phyloP scores from a whole-genome alignment of 768 basidiomycete genomes.

The Coprinellus micaceus region DNA sequence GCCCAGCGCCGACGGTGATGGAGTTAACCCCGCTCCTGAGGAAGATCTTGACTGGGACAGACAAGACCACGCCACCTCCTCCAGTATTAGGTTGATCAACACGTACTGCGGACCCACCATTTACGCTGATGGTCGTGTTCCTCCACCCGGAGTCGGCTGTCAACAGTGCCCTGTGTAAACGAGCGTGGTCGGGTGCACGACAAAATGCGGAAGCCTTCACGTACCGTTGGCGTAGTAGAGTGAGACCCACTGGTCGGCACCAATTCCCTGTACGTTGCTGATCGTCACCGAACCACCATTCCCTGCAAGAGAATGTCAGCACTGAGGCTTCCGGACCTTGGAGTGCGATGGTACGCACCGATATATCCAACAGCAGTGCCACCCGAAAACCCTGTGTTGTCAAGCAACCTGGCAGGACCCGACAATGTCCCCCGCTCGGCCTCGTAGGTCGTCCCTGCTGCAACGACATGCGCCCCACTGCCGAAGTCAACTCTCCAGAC shows the following conservation, averaged over 20 bases:
- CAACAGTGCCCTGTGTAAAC: no score
- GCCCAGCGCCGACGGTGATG: constrained; percentile 45
- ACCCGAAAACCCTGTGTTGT: constrained; percentile 47
- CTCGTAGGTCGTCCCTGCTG: constrained; percentile 51
- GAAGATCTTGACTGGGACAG: constrained; percentile 52
- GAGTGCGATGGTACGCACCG: constrained; percentile 30
- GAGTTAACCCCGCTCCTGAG: constrained; percentile 49
- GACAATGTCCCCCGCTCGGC: constrained; percentile 49
- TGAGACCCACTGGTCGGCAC: constrained; percentile 55
- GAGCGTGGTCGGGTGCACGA: no score
- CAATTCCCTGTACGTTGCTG: constrained; percentile 52
- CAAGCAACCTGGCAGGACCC: constrained; percentile 43
- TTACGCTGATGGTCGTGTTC: constrained; percentile 59
- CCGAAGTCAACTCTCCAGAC: constrained; percentile 52
- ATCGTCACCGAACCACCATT: constrained; percentile 57
- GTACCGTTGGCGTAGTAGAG: constrained; percentile 56
- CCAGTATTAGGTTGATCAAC: constrained; percentile 60
- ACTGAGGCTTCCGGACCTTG: background rate
- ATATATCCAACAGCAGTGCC: constrained; percentile 53
- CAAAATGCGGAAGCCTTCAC: background rate
- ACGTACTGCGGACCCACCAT: constrained; percentile 48
- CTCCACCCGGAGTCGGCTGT: constrained; percentile 53
- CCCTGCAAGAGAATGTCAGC: constrained; percentile 27
- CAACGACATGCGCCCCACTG: constrained; percentile 48
- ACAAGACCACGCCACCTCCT: constrained; percentile 48